These are phyloP conservation scores for Leishmania guyanensis DNA, from an alignment of 208 protist genomes.

Conservation along the genomic window DNA sequence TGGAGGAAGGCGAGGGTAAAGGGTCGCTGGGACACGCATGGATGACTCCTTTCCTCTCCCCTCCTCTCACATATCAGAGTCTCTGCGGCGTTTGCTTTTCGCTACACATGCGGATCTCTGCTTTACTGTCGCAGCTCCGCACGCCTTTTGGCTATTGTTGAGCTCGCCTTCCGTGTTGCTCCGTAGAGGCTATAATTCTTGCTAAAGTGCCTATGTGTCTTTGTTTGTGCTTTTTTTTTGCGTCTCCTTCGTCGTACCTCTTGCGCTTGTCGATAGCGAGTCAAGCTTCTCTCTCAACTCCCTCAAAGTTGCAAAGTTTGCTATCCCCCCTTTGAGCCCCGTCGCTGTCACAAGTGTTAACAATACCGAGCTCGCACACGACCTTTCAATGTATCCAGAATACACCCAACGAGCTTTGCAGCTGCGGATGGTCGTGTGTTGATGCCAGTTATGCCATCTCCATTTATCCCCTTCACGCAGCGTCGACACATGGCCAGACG, in stretches of 20 bases:
- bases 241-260: background rate
- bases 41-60: background rate
- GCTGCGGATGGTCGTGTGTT: background rate
- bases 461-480: background rate
- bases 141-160: background rate
- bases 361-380: background rate
- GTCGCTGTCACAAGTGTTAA: background rate
- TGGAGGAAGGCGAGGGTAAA: background rate
- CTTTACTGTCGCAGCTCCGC: background rate
- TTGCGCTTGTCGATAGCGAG: background rate
- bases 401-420: background rate
- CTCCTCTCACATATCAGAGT: background rate
- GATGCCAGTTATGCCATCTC: background rate
- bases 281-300: background rate
- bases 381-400: background rate
- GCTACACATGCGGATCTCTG: background rate
- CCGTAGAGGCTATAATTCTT: background rate
- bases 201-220: background rate
- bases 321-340: background rate
- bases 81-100: background rate
- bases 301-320: background rate
- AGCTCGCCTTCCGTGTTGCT: background rate
- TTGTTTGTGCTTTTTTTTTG: background rate
- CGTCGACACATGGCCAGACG: background rate
- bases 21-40: background rate